Conservation (phyloP, 2,329 filamentous ascomycete genomes). For the Chaetomium sp. region DNA sequence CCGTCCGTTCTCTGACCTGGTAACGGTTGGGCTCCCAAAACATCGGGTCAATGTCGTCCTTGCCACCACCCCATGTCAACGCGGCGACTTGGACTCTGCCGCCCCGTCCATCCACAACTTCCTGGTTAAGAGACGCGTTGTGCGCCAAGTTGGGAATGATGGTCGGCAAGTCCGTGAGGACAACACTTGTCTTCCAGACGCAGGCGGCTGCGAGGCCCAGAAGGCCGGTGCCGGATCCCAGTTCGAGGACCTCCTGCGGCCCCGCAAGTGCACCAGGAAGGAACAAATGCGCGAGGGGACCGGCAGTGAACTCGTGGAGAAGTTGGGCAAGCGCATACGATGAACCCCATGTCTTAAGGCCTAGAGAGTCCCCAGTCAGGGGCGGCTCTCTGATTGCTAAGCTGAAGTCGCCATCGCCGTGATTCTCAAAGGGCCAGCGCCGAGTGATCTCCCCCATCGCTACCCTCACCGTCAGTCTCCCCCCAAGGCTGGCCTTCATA, state of each 20-base stretch:
- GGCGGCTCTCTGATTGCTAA: conserved; percentile 82
- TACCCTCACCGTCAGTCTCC: conserved; percentile 22
- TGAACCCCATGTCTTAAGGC: conserved; percentile 94
- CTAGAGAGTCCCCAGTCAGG: conserved; percentile 82
- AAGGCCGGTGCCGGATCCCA: conserved; percentile 90
- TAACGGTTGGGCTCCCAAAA: conserved; percentile 55
- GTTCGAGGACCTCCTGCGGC: conserved; percentile 62
- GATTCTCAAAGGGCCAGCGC: conserved; percentile 53
- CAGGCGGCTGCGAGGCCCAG: conserved; percentile 82
- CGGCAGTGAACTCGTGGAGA: conserved; percentile 54
- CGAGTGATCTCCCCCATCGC: conserved; percentile 61
- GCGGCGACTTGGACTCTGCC: conserved; percentile 64
- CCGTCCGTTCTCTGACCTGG: conserved; percentile 44
- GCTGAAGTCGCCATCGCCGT: conserved; percentile 52
- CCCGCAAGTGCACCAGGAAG: conserved; percentile 36
- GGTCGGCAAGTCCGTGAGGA: conserved; percentile 80
- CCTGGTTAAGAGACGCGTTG: conserved; percentile 69
- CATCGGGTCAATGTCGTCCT: conserved; percentile 48
- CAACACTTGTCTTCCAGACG: conserved; percentile 65
- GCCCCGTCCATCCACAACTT: conserved; percentile 55
- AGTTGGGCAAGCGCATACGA: conserved; percentile 82
- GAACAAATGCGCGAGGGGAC: conserved; percentile 51
- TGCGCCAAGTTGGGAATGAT: conserved; percentile 79
- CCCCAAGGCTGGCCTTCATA: not conserved
- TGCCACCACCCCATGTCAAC: conserved; percentile 71